Percentiles rank a stretch among this genome's conserved stretches.
Evolutionary conservation across 805 yeast species (phyloP).

Genomic region (Yarrowia keelungensis): DNA sequence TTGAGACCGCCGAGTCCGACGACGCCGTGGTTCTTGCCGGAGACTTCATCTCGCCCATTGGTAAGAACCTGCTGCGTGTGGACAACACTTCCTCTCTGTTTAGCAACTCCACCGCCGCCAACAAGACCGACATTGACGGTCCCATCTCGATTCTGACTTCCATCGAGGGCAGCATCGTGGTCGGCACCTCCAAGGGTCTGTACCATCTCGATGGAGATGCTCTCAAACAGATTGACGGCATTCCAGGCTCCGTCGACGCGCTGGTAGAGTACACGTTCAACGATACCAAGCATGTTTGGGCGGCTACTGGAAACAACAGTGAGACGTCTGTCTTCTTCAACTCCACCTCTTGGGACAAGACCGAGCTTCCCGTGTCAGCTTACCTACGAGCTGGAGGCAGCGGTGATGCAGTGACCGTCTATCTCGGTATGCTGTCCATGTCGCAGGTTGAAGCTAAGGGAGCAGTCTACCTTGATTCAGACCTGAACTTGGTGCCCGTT

Average conservation of each 20-base stretch:
- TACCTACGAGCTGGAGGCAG: slow-evolving; percentile 24
- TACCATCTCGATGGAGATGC: slow-evolving; percentile 10
- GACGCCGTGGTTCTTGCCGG: slow-evolving; percentile 4
- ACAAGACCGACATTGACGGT: slow-evolving; percentile 17
- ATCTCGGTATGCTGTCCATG: slow-evolving; percentile 30
- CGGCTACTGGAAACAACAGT: background rate
- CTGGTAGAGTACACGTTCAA: slow-evolving; percentile 24
- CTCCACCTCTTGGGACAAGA: slow-evolving; percentile 15
- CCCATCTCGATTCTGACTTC: slow-evolving; percentile 7
- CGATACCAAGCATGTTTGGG: slow-evolving; percentile 11
- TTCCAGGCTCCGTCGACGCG: background rate
- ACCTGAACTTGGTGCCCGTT: slow-evolving; percentile 21
- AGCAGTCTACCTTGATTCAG: slow-evolving; percentile 10
- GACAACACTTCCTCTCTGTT: background rate
- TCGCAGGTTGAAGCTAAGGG: slow-evolving; percentile 19
- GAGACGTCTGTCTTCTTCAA: slow-evolving; percentile 16
- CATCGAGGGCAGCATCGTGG: background rate
- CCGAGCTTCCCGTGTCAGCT: slow-evolving; percentile 7
- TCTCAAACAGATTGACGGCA: background rate
- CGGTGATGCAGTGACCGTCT: slow-evolving; percentile 17
- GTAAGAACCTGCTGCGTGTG: slow-evolving; percentile 9
- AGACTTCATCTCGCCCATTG: slow-evolving; percentile 28
- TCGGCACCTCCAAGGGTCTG: slow-evolving; percentile 12
- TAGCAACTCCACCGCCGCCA: slow-evolving; percentile 14
- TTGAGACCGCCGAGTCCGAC: background rate